Evolutionary conservation across 2,329 filamentous ascomycete species (phyloP).

Genomic region (Pyricularia sp.): DNA sequence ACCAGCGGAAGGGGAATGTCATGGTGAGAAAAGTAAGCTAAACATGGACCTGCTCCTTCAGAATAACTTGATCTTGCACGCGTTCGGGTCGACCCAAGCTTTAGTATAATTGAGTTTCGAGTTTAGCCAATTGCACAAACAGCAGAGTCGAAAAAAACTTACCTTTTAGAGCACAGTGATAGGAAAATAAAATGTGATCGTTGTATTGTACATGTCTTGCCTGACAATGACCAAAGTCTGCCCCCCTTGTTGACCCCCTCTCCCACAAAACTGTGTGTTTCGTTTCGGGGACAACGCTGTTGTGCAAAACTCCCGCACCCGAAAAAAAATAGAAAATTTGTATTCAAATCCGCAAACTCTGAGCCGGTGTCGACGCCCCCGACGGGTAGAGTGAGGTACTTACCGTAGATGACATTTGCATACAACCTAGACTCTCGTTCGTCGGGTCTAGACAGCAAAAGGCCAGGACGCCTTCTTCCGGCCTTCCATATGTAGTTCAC

Average conservation of each 20-base stretch:
- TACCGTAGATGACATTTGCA: background rate
- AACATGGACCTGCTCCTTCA: too few species aligned
- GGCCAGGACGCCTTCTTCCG: background rate
- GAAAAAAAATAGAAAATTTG: background rate
- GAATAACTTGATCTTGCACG: too few species aligned
- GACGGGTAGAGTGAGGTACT: background rate
- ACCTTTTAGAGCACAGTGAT: too few species aligned
- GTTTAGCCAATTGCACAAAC: too few species aligned
- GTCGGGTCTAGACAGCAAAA: background rate
- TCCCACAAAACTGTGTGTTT: background rate
- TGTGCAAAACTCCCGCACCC: too few species aligned
- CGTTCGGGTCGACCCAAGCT: too few species aligned
- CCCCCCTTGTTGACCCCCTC: background rate
- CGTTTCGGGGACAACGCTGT: too few species aligned
- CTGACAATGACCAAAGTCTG: background rate
- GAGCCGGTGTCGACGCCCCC: background rate
- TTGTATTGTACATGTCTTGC: background rate
- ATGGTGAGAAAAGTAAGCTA: too few species aligned
- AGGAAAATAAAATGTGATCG: too few species aligned
- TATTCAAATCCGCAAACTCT: background rate
- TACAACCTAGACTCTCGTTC: background rate
- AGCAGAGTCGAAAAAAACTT: too few species aligned
- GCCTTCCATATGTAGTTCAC: background rate
- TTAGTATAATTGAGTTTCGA: too few species aligned
- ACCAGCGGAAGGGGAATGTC: too few species aligned